A percentile compares a stretch with the other conserved stretches of the same genome.
These are phyloP conservation scores for Musa acuminata DNA, from an alignment of 176 grass and related monocot species.

Conservation along the genomic window DNA sequence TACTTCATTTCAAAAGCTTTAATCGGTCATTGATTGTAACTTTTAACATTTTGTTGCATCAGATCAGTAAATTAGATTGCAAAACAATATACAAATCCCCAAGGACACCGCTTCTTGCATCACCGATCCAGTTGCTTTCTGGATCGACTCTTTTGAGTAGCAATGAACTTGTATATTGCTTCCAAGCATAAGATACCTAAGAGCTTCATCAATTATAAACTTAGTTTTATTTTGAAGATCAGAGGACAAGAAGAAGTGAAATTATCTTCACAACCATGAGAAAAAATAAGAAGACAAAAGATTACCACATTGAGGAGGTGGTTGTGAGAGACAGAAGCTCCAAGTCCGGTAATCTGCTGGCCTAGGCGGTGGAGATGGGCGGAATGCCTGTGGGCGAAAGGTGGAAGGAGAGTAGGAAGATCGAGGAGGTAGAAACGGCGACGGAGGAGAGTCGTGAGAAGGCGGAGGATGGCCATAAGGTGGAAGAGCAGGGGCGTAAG, in stretches of 20 bases:
- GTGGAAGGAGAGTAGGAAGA: constrained; percentile 7
- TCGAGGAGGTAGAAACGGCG: not conserved
- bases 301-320: constrained; percentile 49
- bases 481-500: not conserved
- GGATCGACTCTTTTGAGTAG: too few species aligned
- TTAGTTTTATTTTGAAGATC: not conserved
- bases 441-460: constrained; percentile 15
- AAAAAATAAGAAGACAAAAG: not conserved
- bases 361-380: constrained; percentile 12
- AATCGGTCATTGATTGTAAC: not conserved
- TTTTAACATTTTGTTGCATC: not conserved
- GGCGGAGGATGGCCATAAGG: not conserved
- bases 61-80: not conserved
- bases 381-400: constrained; percentile 1
- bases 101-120: too few species aligned
- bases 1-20: not conserved
- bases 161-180: not conserved
- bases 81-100: not conserved
- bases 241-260: not conserved
- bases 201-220: not conserved
- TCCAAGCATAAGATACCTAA: not conserved
- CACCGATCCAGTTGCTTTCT: too few species aligned
- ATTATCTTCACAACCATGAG: not conserved
- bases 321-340: constrained; percentile 29
- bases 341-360: constrained; percentile 51